Conservation (phyloP, 441 rosid genomes). For the Lepidium campestre region DNA sequence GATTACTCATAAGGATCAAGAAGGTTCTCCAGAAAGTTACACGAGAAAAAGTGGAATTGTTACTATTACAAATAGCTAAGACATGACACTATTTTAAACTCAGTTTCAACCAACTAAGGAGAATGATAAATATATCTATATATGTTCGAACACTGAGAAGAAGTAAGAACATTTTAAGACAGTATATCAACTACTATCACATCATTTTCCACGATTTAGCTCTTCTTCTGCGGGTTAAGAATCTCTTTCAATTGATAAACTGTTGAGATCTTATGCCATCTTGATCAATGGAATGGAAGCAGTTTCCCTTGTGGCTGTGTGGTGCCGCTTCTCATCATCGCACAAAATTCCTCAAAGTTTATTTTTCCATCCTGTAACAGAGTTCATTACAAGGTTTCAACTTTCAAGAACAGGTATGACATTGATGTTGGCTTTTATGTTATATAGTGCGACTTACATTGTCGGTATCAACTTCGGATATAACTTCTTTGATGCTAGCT, state of each 20-base stretch:
- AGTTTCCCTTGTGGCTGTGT: constrained; percentile 39
- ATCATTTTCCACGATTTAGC: neutral
- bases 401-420: neutral
- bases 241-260: neutral
- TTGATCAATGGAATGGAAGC: constrained; percentile 24
- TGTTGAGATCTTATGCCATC: neutral
- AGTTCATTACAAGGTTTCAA: neutral
- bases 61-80: neutral
- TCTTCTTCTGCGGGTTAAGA: neutral
- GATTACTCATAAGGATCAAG: neutral
- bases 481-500: constrained; percentile 11
- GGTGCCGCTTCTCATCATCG: constrained; percentile 76
- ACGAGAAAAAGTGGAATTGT: neutral
- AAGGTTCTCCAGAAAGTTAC: neutral
- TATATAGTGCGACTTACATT: neutral
- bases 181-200: neutral
- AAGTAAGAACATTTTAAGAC: neutral
- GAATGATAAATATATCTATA: neutral
- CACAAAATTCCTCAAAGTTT: constrained; percentile 82
- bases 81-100: neutral
- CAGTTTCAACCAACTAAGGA: constrained; percentile 12
- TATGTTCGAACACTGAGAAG: neutral
- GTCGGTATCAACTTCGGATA: constrained; percentile 13
- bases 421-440: constrained; percentile 2
- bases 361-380: constrained; percentile 77